Evolutionary conservation across 768 basidiomycete genomes (phyloP).

Genomic region (Chalciporus pseudorubinellus): DNA sequence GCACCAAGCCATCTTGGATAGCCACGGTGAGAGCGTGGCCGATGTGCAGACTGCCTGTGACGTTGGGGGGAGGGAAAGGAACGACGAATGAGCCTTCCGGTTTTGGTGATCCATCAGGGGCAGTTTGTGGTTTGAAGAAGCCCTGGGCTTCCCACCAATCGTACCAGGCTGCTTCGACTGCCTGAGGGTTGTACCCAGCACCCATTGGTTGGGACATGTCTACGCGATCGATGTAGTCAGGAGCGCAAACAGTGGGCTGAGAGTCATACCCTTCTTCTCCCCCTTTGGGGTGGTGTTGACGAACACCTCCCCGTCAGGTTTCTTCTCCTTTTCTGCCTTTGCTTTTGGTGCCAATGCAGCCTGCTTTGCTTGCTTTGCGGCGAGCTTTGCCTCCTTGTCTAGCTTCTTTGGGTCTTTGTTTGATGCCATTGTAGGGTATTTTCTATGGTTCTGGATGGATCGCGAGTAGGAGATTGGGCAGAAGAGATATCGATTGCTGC

Average conservation of each 20-base stretch:
- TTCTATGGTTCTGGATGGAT: background rate
- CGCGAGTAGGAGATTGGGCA: background rate
- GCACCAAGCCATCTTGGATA: slow-evolving; percentile 84
- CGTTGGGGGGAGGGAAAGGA: slow-evolving; percentile 92
- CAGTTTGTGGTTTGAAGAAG: slow-evolving; percentile 79
- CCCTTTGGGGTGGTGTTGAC: slow-evolving; percentile 88
- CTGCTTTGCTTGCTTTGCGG: slow-evolving; percentile 56
- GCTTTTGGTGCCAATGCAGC: slow-evolving; percentile 45
- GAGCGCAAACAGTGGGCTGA: background rate
- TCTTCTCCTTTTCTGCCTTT: slow-evolving; percentile 73
- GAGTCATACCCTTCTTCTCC: slow-evolving; percentile 81
- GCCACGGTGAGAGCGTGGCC: slow-evolving; percentile 92
- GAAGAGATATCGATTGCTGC: slow-evolving; percentile 20
- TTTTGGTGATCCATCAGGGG: slow-evolving; percentile 54
- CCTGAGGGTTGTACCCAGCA: slow-evolving; percentile 91
- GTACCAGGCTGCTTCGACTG: slow-evolving; percentile 95
- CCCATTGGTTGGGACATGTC: slow-evolving; percentile 88
- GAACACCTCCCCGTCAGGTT: slow-evolving; percentile 68
- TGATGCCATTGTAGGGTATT: slow-evolving; percentile 36
- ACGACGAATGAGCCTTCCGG: slow-evolving; percentile 78
- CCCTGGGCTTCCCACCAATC: slow-evolving; percentile 95
- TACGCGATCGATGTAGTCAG: slow-evolving; percentile 28
- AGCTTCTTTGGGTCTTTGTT: slow-evolving; percentile 85
- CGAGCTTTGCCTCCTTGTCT: slow-evolving; percentile 76
- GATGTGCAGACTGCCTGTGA: slow-evolving; percentile 93